Base-by-base conservation (phyloP, 805 yeast species). In the Candida silvatica region DNA sequence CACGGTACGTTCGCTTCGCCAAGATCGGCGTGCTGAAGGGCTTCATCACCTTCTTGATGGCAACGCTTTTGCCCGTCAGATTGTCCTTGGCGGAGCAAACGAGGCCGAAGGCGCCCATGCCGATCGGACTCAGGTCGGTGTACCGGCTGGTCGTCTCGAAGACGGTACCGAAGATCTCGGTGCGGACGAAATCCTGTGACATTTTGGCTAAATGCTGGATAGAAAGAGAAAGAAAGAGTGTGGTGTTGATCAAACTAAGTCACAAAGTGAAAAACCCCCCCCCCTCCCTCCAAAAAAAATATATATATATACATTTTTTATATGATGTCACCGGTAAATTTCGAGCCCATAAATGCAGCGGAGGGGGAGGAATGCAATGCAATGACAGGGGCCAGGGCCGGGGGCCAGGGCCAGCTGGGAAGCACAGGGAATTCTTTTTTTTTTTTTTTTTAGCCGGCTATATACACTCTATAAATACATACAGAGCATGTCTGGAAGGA, bases 61-160 rank as follows among this genome's bases (percentile, higher is more conserved):
- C 99, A 25, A 92, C 98, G 46, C 81, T 85, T 58, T 88, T 95
- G 36, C 76, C 78, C 0, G 96, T 87, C 41, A 88, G 71, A 47
- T 80, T 84, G 60, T 92, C 98, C 37, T 80, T 75, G 2, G 98
- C 99, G 6, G 96, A 86, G 45, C 98, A 92, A 27, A 92, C 99
- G 15, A 92, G 70, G 4, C 99, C 99, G 56, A 92, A 92, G 6
- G 98, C 98, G 18, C 99, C 99, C 99, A 92, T 92, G 0, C 99
- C 99, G 34, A 92, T 96, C 2, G 99, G 98, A 52, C 87, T 90
- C 42, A 92, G 69, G 53, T 90, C 95, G 4, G 84, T 74, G 62
- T 92, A 92, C 45, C 96, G 64, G 50, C 75, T 78, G 28, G 97
- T 88, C 44, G 87, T 85, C 59, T 88, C 97, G 55, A 88, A 88